Evolutionary conservation across 2,329 filamentous ascomycete genomes (phyloP), one percentile per base, ranked within the genome.

Genomic region (Scedosporium apiospermum): DNA sequence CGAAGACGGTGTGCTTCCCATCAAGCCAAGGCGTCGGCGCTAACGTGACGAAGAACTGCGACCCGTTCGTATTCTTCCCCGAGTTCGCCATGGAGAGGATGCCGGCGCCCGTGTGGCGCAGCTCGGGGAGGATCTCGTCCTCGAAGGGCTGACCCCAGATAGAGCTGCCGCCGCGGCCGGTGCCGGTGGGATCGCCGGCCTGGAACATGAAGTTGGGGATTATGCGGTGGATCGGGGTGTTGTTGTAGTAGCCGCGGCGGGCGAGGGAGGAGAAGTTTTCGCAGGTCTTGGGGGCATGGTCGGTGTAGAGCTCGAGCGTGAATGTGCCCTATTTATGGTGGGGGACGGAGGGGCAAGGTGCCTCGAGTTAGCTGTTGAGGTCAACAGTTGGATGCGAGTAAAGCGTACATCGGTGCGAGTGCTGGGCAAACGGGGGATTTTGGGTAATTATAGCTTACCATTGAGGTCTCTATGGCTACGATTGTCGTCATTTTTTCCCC

Each of bases 171-270:
- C 95, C 95, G 64, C 92, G 87, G 61, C 95, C 95, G 1, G 92
- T 97, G 65, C 93, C 93, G 0, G 93, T 96, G 1, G 93, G 93
- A 74, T 99, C 95, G 64, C 93, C 93, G 65, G 89, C 90, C 78
- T 98, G 93, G 63, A 96, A 82, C 93, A 99, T 98, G 80, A 99
- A 99, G 76, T 91, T 86, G 61, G 91, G 87, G 71, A 99, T 98
- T 69, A 98, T 88, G 73, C 95, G 92, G 80, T 98, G 95, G 82
- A 98, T 93, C 71, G 93, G 78, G 64, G 90, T 85, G 72, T 77
- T 80, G 78, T 95, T 85, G 83, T 96, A 99, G 84, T 97, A 98
- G 68, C 90, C 90, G 68, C 92, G 84, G 65, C 83, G 79, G 21
- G 87, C 86, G 61, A 98, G 90, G 4, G 89, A 90, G 27, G 82